Conservation (phyloP, 2,329 filamentous ascomycete species). For the Tolypocladium cylindrosporum region DNA sequence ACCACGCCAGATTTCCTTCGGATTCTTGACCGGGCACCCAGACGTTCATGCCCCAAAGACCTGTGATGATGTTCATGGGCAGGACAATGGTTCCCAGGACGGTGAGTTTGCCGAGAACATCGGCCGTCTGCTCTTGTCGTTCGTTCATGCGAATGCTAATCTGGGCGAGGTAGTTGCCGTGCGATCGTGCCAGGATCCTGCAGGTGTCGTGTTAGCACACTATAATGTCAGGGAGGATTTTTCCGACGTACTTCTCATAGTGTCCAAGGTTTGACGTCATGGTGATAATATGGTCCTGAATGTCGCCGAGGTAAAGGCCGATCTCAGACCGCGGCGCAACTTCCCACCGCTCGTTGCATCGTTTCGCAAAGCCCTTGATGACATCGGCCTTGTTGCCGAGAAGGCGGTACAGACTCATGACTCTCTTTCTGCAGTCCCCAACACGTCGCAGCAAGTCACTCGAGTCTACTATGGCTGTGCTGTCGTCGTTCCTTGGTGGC, state of each 20-base stretch:
- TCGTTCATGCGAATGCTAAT: slow-evolving; percentile 99
- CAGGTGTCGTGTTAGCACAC: slow-evolving; percentile 5
- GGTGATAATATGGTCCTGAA: slow-evolving; percentile 97
- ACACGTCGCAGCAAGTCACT: slow-evolving; percentile 86
- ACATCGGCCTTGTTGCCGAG: slow-evolving; percentile 97
- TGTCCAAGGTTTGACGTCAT: slow-evolving; percentile 96
- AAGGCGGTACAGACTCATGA: slow-evolving; percentile 89
- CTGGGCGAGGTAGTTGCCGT: slow-evolving; percentile 96
- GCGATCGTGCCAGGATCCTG: slow-evolving; percentile 75
- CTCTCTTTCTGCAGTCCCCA: slow-evolving; percentile 90
- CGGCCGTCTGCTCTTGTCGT: slow-evolving; percentile 87
- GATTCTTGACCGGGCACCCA: slow-evolving; percentile 87
- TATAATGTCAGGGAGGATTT: neutral
- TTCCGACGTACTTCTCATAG: slow-evolving; percentile 72
- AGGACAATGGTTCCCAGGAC: slow-evolving; percentile 94
- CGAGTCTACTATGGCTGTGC: slow-evolving; percentile 31
- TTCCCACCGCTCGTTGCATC: slow-evolving; percentile 97
- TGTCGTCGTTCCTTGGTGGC: slow-evolving; percentile 37
- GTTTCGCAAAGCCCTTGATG: slow-evolving; percentile 97
- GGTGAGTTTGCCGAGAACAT: slow-evolving; percentile 88
- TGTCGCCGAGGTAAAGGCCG: slow-evolving; percentile 94
- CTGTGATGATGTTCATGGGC: slow-evolving; percentile 98
- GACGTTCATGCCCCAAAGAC: slow-evolving; percentile 98
- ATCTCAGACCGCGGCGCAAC: slow-evolving; percentile 92
- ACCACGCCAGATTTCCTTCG: slow-evolving; percentile 67